A percentile compares a stretch with the other conserved stretches of the same genome.
These are phyloP conservation scores for Plasmodium reichenowi DNA, from an alignment of 169 alveolate genomes.

Conservation along the genomic window DNA sequence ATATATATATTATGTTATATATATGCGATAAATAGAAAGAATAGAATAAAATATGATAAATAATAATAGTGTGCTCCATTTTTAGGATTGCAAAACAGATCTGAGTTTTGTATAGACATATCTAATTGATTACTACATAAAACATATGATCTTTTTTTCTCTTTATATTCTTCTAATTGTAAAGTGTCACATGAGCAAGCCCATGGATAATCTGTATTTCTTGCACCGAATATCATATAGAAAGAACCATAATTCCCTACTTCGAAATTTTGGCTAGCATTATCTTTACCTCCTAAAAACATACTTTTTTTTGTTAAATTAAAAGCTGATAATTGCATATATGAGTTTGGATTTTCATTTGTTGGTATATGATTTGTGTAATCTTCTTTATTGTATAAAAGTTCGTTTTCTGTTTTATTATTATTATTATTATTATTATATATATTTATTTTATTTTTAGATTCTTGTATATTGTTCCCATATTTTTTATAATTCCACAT, in stretches of 20 bases:
- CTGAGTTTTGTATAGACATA: conserved; percentile 81
- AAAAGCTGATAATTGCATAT: conserved; percentile 28
- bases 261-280: conserved; percentile 32
- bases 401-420: not conserved
- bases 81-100: conserved; percentile 83
- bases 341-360: conserved; percentile 34
- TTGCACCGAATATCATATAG: conserved; percentile 57
- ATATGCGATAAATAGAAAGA: conserved; percentile 24
- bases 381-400: not conserved
- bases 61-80: conserved; percentile 57
- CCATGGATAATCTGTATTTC: conserved; percentile 88
- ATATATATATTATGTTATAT: conserved; percentile 9
- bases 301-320: not conserved
- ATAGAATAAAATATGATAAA: conserved; percentile 47
- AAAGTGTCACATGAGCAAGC: conserved; percentile 84
- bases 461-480: no score
- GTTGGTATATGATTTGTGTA: not conserved
- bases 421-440: not conserved
- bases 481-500: conserved; percentile 23
- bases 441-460: conserved; percentile 5
- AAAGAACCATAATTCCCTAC: conserved; percentile 70
- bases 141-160: conserved; percentile 80
- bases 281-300: conserved; percentile 24
- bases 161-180: conserved; percentile 78
- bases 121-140: conserved; percentile 85